Evolutionary conservation across 1,139 yeast genomes (phyloP), one percentile per base, ranked within the genome.

Genomic region (Schizosaccharomyces versatilis): DNA sequence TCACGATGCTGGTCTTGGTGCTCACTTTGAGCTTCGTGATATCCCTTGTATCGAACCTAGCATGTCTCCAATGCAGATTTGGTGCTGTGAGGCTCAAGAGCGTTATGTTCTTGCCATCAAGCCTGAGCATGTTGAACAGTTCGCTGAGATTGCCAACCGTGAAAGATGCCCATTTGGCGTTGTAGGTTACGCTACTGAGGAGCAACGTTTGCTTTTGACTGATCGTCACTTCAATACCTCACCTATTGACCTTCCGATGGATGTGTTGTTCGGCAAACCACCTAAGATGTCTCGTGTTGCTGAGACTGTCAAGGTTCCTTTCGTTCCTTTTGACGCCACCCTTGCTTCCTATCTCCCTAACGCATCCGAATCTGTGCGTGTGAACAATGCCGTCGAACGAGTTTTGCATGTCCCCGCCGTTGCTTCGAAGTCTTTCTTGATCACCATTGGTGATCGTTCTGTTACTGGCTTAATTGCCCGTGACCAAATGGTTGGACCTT

Each of bases 1-100:
- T 44, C 97, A 93, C 65, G 98, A 93, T 67, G 90, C 90, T 67
- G 94, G 82, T 60, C 75, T 93, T 59, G 99, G 99, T 67, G 99
- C 96, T 47, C 75, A 68, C 61, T 90, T 93, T 61, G 96, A 93
- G 67, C 76, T 93, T 60, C 80, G 99, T 70, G 84, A 88, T 57
- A 81, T 93, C 57, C 78, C 94, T 57, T 81, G 88, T 42, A 77
- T 86, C 61, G 99, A 93, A 68, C 95, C 95, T 53, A 95, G 97
- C 57, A 86, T 93, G 97, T 88, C 97, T 8, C 97, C 99, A 55
- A 84, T 90, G 95, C 98, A 93, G 71, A 86, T 93, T 62, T 93
- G 99, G 99, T 93, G 99, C 77, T 88, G 94, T 64, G 99, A 93
- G 70, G 93, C 98, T 6, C 99, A 93, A 71, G 99, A 93, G 69